These are phyloP conservation scores for Ricinus communis DNA, from an alignment of 345 rosid genomes.

Conservation along the genomic window DNA sequence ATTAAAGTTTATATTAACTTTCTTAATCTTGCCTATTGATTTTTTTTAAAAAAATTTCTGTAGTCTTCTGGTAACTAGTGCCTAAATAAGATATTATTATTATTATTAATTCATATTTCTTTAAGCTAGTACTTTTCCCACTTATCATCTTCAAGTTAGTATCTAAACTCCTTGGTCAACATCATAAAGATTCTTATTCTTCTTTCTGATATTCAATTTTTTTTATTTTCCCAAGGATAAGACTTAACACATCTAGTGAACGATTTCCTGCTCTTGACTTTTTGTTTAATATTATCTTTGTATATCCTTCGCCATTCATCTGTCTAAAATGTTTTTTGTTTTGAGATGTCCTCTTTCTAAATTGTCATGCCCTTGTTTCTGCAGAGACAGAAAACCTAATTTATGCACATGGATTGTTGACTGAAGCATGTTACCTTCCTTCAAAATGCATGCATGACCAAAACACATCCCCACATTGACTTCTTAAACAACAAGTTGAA, in stretches of 20 bases:
- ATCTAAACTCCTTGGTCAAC: slow-evolving; percentile 8
- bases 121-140: slow-evolving; percentile 9
- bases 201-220: slow-evolving; percentile 8
- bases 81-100: too few species aligned
- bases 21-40: neutral
- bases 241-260: slow-evolving; percentile 3
- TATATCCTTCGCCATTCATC: slow-evolving; percentile 14
- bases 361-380: slow-evolving; percentile 3
- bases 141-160: slow-evolving; percentile 16
- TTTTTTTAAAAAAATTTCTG: too few species aligned
- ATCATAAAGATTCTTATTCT: slow-evolving; percentile 18
- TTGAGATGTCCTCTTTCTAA: too few species aligned
- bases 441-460: slow-evolving; percentile 50
- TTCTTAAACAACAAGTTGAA: slow-evolving; percentile 30
- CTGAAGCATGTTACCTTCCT: slow-evolving; percentile 68
- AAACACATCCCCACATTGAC: slow-evolving; percentile 47
- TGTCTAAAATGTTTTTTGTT: slow-evolving; percentile 14
- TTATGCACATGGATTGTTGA: slow-evolving; percentile 66
- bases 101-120: neutral
- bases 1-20: too few species aligned
- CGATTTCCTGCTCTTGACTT: slow-evolving; percentile 12
- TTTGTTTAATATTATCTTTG: slow-evolving; percentile 3
- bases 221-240: slow-evolving; percentile 6
- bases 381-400: slow-evolving; percentile 9
- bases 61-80: too few species aligned